phyloP scores from a whole-genome alignment of 2,329 filamentous ascomycete species.

The Aspergillus sp. region DNA sequence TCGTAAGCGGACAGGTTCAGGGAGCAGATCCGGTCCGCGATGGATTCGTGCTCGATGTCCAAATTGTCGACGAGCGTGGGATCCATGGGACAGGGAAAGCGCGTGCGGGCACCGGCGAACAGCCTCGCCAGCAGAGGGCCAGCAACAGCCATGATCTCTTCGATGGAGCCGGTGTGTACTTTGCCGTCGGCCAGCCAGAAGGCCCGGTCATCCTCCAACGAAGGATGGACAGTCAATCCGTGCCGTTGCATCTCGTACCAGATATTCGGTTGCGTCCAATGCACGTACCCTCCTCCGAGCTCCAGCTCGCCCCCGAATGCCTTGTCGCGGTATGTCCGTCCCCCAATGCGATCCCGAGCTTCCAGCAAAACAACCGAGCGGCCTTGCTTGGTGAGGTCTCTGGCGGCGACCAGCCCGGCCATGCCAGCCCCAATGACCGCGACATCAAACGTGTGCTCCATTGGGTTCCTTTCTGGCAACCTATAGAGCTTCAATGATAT shows the following conservation, averaged over 20 bases:
- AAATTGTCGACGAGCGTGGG: conserved; percentile 3
- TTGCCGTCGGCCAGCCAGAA: conserved; percentile 4
- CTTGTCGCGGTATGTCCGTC: conserved; percentile 2
- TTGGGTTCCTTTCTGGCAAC: neutral
- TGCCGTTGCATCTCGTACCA: conserved; percentile 5
- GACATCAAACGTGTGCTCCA: neutral
- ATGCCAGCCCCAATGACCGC: neutral
- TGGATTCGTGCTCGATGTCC: conserved; percentile 6
- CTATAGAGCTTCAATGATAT: no score
- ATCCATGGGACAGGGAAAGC: conserved; percentile 7
- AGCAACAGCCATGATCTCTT: neutral
- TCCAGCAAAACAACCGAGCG: conserved; percentile 4
- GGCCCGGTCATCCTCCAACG: neutral
- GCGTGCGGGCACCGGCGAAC: conserved; percentile 7
- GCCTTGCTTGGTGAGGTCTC: conserved; percentile 2
- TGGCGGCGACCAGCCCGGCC: conserved; percentile 1
- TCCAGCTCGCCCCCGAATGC: conserved; percentile 3
- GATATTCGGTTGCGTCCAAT: conserved; percentile 4
- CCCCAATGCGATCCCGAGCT: conserved; percentile 4
- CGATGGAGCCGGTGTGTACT: conserved; percentile 1
- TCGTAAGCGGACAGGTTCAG: conserved; percentile 5
- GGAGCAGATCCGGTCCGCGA: conserved; percentile 7
- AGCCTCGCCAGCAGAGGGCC: conserved; percentile 3
- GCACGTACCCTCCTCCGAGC: conserved; percentile 5
- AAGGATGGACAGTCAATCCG: conserved; percentile 1